Base-by-base conservation (phyloP, 495 filamentous ascomycete genomes). In the Xylaria sp. region DNA sequence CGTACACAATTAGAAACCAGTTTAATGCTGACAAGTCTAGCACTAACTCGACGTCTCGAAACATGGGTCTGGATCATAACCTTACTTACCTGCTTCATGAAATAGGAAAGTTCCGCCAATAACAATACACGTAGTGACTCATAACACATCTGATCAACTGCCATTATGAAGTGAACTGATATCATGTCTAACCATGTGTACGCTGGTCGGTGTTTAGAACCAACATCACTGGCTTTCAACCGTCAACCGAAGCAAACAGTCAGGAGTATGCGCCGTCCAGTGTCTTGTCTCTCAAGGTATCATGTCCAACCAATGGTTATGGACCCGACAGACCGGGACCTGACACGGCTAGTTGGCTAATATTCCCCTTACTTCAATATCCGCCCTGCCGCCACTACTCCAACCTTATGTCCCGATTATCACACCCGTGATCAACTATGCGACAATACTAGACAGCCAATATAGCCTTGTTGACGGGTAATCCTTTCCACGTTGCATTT, bases 11-110 rank as follows among this genome's bases (percentile, higher is more conserved):
- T 19, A 40, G 19, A 69, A 35, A 61, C 44, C 43, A 46, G 7
- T 31, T 31, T 4, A 9, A n/a, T 31, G 57, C 57, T 69, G 67
- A 52, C 67, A 43, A 41, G 7, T 41, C 19, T 33, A 17, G 43
- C 19, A 70, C 59, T 48, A 55, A 62, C 14, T 52, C 44, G 46
- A 69, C 44, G 41, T 44, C 43, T 61, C 41, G 21, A 46, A 15
- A 61, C 37, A 48, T 17, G 8, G 11, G 31, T 52, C 29, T 61
- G 12, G 35, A 58, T 68, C 52, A 57, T 17, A 44, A 58, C 24
- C 21, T 12, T 46, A n/a, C 40, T 21, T 33, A 46, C 40, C 5
- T 40, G 26, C n/a, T 26, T 63, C 24, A 24, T 52, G 9, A 43
- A 7, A 19, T 40, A 41, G 58, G 46, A 43, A 24, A 55, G 24